Evolutionary conservation across 2,329 filamentous ascomycete genomes (phyloP).

Genomic region (Aspergillus neoniger): DNA sequence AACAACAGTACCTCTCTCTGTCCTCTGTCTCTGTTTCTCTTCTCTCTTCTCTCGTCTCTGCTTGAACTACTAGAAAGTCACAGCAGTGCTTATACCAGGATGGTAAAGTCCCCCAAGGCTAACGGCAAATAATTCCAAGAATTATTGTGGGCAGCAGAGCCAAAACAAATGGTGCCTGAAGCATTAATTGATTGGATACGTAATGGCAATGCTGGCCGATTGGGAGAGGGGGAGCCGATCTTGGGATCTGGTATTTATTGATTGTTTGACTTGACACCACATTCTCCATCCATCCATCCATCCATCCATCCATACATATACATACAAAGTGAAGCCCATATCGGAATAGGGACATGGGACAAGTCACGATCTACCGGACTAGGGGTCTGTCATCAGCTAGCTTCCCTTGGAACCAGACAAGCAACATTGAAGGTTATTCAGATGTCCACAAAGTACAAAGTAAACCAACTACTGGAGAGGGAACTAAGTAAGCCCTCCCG

Average conservation of each 20-base stretch:
- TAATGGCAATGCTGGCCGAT: constrained; percentile 12
- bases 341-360: neutral
- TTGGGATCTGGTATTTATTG: neutral
- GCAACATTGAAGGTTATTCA: constrained; percentile 2
- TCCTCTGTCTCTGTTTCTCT: too few relatives aligned
- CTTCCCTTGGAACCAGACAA: constrained; percentile 4
- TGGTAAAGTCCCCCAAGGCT: neutral
- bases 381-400: neutral
- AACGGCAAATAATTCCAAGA: constrained; percentile 3
- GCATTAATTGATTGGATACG: constrained; percentile 22
- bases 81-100: neutral
- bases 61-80: neutral
- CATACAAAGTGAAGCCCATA: too few relatives aligned
- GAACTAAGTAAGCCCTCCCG: neutral
- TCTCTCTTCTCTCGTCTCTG: too few relatives aligned
- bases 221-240: constrained; percentile 5
- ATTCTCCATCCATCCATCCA: too few relatives aligned
- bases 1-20: neutral
- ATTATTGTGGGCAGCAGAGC: constrained; percentile 6
- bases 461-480: neutral
- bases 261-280: too few relatives aligned
- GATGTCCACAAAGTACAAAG: constrained; percentile 2
- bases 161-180: constrained; percentile 5
- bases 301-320: too few relatives aligned
- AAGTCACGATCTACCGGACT: constrained; percentile 1